Evolutionary conservation across 2,329 filamentous ascomycete species (phyloP).

Genomic region (Aureobasidium sp.): DNA sequence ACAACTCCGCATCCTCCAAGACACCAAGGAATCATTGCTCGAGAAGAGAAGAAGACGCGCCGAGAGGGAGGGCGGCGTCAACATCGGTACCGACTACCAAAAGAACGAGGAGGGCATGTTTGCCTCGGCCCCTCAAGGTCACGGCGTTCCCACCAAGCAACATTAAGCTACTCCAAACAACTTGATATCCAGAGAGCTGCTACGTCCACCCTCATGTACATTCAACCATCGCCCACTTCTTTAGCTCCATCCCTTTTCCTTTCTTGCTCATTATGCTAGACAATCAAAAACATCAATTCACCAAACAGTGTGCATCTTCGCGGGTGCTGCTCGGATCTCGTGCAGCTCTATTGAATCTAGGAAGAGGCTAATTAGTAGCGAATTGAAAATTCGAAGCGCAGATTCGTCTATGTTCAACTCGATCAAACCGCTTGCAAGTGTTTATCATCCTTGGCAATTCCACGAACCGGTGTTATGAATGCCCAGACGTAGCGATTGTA

Average conservation of each 20-base stretch:
- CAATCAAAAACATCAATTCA: background rate
- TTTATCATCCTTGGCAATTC: no score
- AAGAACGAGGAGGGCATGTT: conserved; percentile 25
- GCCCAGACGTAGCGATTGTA: no score
- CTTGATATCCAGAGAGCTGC: conserved; percentile 5
- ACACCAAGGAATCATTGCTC: conserved; percentile 70
- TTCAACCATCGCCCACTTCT: background rate
- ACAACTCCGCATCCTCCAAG: conserved; percentile 66
- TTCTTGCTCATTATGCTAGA: background rate
- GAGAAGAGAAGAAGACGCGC: conserved; percentile 82
- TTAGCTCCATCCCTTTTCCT: background rate
- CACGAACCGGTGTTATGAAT: no score
- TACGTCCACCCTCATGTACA: background rate
- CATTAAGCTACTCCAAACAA: background rate
- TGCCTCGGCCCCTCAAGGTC: conserved; percentile 12
- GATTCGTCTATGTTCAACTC: no score
- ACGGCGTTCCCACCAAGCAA: conserved; percentile 2
- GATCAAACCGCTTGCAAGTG: no score
- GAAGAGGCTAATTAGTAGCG: no score
- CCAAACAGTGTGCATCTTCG: background rate
- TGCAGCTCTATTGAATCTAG: background rate
- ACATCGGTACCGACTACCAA: conserved; percentile 23
- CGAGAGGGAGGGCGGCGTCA: conserved; percentile 46
- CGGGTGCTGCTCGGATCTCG: background rate
- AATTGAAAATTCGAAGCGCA: no score